Percentiles rank a stretch among this genome's conserved stretches.
Conservation (phyloP, 371 early-diverging fungal species). For the Entomophthora muscae region DNA sequence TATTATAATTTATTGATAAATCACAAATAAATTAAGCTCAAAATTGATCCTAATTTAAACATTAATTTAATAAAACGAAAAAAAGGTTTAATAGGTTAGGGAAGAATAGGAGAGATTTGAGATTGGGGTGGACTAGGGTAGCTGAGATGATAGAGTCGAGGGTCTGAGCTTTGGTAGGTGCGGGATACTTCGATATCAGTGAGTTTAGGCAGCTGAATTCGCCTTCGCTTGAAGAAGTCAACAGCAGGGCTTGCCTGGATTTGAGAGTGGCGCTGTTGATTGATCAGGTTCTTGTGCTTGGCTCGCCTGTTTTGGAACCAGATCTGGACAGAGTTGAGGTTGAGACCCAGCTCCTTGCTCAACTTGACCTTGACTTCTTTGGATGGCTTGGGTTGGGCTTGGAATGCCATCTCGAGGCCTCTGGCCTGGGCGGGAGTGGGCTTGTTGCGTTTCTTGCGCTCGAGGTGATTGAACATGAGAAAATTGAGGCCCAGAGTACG, state of each 20-base stretch:
- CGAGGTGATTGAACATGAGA: neutral
- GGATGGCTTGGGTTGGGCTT: neutral
- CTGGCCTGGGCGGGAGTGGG: neutral
- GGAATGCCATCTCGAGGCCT: neutral
- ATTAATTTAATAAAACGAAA: no score
- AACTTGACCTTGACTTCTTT: neutral
- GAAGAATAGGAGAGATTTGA: neutral
- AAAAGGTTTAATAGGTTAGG: no score
- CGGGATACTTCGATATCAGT: neutral
- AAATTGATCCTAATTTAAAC: no score
- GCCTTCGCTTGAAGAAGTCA: neutral
- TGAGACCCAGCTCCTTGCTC: neutral
- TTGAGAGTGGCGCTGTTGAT: neutral
- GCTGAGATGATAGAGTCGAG: neutral
- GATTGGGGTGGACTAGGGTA: neutral
- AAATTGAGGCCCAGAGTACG: neutral
- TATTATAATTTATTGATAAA: no score
- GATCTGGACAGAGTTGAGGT: slow-evolving; percentile 65
- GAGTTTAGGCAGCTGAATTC: neutral
- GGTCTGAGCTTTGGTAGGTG: neutral
- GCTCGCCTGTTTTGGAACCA: slow-evolving; percentile 99
- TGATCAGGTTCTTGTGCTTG: slow-evolving; percentile 45
- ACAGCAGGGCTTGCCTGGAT: neutral
- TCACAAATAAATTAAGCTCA: no score
- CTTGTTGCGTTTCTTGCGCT: neutral